Evolutionary conservation across 768 basidiomycete species (phyloP).

Genomic region (Suillus discolor): DNA sequence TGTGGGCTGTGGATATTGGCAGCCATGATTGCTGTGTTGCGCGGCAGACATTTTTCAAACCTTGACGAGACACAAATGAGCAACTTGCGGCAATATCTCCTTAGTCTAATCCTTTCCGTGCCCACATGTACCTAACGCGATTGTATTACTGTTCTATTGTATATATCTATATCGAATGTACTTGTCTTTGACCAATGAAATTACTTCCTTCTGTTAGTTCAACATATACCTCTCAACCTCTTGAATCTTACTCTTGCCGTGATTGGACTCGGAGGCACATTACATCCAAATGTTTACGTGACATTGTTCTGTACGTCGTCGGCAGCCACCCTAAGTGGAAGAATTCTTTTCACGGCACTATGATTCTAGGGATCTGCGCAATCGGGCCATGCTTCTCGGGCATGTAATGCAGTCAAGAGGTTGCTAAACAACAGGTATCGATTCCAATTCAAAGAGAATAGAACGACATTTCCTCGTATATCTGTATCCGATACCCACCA

Average conservation of each 20-base stretch:
- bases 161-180: too few relatives aligned
- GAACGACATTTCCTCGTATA: not conserved
- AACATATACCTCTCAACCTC: not conserved
- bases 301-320: not conserved
- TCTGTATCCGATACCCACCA: not conserved
- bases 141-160: not conserved
- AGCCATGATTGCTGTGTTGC: conserved; percentile 22
- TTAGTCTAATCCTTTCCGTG: not conserved
- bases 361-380: not conserved
- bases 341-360: not conserved
- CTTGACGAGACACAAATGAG: conserved; percentile 12
- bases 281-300: not conserved
- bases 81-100: not conserved
- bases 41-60: conserved; percentile 14
- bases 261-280: not conserved
- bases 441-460: not conserved
- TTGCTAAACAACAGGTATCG: too few relatives aligned
- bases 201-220: not conserved
- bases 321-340: not conserved
- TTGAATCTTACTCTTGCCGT: not conserved
- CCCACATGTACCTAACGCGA: not conserved
- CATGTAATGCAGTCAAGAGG: not conserved
- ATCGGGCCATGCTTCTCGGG: not conserved
- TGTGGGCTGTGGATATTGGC: conserved; percentile 31
- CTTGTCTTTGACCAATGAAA: not conserved